These are phyloP conservation scores for Tillandsia leiboldiana DNA, from an alignment of 176 grass and related monocot species.

Conservation along the genomic window DNA sequence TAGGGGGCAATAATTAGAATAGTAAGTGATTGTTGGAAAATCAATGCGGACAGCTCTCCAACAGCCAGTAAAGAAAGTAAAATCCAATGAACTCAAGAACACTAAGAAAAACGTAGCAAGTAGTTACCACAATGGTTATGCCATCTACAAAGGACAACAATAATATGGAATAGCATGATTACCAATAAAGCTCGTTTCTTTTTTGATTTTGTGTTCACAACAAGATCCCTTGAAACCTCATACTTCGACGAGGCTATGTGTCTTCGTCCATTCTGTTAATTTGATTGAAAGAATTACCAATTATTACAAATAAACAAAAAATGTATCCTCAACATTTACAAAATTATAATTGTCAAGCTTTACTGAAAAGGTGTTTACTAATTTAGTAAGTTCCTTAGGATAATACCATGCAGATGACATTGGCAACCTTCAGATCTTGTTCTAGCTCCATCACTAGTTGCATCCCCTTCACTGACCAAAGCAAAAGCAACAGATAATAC, in stretches of 20 bases:
- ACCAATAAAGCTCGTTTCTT: conserved; percentile 96
- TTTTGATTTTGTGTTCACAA: conserved; percentile 97
- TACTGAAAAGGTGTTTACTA: neutral
- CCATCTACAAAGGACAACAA: neutral
- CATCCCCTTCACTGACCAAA: conserved; percentile 98
- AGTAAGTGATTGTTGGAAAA: neutral
- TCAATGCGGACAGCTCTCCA: neutral
- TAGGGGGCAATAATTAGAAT: too few species aligned
- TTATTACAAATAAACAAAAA: neutral
- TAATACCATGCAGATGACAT: conserved; percentile 91
- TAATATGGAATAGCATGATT: conserved; percentile 18
- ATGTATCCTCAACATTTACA: neutral
- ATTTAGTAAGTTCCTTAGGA: conserved; percentile 1
- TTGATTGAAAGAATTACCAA: neutral
- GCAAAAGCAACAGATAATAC: neutral
- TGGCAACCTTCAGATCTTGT: conserved; percentile 90
- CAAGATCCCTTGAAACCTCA: conserved; percentile 93
- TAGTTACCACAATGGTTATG: too few species aligned
- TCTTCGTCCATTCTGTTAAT: conserved; percentile 76
- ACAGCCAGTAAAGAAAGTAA: neutral
- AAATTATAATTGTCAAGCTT: neutral
- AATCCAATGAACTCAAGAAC: neutral
- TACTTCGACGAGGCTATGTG: conserved; percentile 79
- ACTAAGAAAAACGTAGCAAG: neutral
- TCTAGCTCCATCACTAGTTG: conserved; percentile 96